Evolutionary conservation across 495 filamentous ascomycete genomes (phyloP).

Genomic region (Penicillium herquei): DNA sequence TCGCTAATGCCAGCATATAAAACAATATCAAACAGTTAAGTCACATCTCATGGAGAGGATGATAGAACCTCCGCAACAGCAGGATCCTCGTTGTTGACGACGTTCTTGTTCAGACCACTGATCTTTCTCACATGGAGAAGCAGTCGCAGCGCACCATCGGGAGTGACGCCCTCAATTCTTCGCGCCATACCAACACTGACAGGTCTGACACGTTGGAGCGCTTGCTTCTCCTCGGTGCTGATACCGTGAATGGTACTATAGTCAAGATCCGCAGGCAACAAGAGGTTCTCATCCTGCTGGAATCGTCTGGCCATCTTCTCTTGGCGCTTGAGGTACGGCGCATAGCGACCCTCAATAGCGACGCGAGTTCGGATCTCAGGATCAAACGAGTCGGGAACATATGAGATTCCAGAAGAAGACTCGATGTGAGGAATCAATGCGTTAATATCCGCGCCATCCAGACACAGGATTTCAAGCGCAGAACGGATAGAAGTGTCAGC

Average conservation of each 20-base stretch:
- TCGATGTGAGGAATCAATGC: conserved; percentile 56
- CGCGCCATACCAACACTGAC: conserved; percentile 86
- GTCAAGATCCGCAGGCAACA: conserved; percentile 73
- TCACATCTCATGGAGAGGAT: conserved; percentile 14
- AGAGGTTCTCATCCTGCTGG: conserved; percentile 71
- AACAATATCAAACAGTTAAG: conserved; percentile 2
- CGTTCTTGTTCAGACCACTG: conserved; percentile 18
- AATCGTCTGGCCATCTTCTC: conserved; percentile 60
- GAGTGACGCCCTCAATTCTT: conserved; percentile 76
- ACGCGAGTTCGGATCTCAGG: conserved; percentile 63
- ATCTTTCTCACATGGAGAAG: conserved; percentile 42
- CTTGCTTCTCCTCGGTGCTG: conserved; percentile 70
- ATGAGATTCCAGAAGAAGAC: conserved; percentile 27
- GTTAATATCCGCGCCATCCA: conserved; percentile 54
- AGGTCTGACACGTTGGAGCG: conserved; percentile 68
- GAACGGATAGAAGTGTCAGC: conserved; percentile 57
- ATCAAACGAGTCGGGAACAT: conserved; percentile 49
- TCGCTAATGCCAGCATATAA: conserved; percentile 13
- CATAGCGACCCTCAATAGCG: conserved; percentile 77
- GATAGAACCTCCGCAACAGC: conserved; percentile 16
- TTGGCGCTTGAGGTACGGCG: conserved; percentile 77
- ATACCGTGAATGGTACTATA: conserved; percentile 71
- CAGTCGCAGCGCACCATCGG: conserved; percentile 45
- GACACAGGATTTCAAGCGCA: conserved; percentile 74
- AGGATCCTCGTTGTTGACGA: conserved; percentile 9